These are phyloP conservation scores for Arthrobotrys sinensis DNA, from an alignment of 2,329 filamentous ascomycete species.

Conservation along the genomic window DNA sequence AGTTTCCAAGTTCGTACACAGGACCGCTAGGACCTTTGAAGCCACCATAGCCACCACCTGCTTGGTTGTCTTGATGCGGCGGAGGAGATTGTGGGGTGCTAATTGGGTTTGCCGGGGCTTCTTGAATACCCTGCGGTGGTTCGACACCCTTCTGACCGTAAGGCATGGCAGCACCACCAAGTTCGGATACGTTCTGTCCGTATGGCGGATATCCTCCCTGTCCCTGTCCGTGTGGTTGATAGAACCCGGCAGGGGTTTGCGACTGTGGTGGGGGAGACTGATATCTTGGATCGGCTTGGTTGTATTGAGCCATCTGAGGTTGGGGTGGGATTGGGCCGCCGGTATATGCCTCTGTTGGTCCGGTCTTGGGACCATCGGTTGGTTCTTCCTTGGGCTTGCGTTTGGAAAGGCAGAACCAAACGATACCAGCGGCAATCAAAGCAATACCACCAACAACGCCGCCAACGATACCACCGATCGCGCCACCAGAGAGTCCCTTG, in stretches of 20 bases:
- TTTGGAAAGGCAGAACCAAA: slow-evolving; percentile 55
- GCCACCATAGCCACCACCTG: slow-evolving; percentile 25
- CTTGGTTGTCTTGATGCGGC: slow-evolving; percentile 29
- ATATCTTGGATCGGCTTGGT: slow-evolving; percentile 26
- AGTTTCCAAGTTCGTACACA: slow-evolving; percentile 56
- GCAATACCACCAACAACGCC: slow-evolving; percentile 55
- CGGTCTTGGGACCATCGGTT: not conserved
- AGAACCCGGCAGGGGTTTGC: slow-evolving; percentile 32
- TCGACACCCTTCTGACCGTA: slow-evolving; percentile 57
- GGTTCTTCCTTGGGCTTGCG: slow-evolving; percentile 16
- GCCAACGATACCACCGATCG: slow-evolving; percentile 58
- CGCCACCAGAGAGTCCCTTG: slow-evolving; percentile 45
- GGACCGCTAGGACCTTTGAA: slow-evolving; percentile 51
- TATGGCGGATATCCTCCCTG: slow-evolving; percentile 31
- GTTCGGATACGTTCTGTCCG: slow-evolving; percentile 55
- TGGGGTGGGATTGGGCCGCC: slow-evolving; percentile 58
- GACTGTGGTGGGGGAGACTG: slow-evolving; percentile 39
- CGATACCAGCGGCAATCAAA: slow-evolving; percentile 40
- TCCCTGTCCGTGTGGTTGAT: slow-evolving; percentile 45
- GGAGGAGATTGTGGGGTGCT: slow-evolving; percentile 33
- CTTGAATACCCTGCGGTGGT: slow-evolving; percentile 50
- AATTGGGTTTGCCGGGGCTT: slow-evolving; percentile 40
- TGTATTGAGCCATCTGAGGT: slow-evolving; percentile 55
- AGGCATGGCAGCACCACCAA: slow-evolving; percentile 51
- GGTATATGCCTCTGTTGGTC: slow-evolving; percentile 52